Evolutionary conservation across 2,329 filamentous ascomycete species (phyloP).

Genomic region (Cladosporium velox): DNA sequence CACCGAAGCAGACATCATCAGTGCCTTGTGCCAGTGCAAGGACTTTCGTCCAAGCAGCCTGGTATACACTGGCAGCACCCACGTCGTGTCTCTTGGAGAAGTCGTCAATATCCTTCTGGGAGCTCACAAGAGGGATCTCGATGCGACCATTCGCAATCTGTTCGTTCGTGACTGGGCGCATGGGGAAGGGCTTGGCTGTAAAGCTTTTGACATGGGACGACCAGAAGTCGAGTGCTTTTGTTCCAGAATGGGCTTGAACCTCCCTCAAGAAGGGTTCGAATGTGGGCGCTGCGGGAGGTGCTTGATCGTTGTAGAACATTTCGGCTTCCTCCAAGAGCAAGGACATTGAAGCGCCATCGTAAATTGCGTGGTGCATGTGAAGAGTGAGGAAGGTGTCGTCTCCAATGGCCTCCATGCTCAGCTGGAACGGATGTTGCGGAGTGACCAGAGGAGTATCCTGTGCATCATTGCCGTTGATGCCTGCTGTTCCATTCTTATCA

Average conservation of each 20-base stretch:
- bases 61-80: constrained; percentile 64
- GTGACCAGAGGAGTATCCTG: background rate
- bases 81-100: constrained; percentile 57
- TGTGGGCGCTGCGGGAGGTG: constrained; percentile 53
- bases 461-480: too few species aligned
- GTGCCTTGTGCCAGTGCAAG: constrained; percentile 58
- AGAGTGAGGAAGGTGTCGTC: constrained; percentile 34
- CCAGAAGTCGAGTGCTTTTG: constrained; percentile 68
- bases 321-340: constrained; percentile 72
- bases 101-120: constrained; percentile 45
- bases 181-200: constrained; percentile 46
- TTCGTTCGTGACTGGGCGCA: background rate
- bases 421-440: background rate
- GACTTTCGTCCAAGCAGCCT: constrained; percentile 71
- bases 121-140: background rate
- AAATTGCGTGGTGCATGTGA: constrained; percentile 77
- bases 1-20: constrained; percentile 80
- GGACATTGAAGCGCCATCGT: constrained; percentile 78
- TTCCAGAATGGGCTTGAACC: constrained; percentile 54
- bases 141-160: constrained; percentile 19
- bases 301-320: constrained; percentile 50
- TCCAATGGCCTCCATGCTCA: background rate
- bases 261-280: constrained; percentile 67
- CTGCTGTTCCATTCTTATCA: background rate
- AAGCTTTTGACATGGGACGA: constrained; percentile 55